Evolutionary conservation across 768 basidiomycete species (phyloP).

Genomic region (Pleurotus citrinopileatus): DNA sequence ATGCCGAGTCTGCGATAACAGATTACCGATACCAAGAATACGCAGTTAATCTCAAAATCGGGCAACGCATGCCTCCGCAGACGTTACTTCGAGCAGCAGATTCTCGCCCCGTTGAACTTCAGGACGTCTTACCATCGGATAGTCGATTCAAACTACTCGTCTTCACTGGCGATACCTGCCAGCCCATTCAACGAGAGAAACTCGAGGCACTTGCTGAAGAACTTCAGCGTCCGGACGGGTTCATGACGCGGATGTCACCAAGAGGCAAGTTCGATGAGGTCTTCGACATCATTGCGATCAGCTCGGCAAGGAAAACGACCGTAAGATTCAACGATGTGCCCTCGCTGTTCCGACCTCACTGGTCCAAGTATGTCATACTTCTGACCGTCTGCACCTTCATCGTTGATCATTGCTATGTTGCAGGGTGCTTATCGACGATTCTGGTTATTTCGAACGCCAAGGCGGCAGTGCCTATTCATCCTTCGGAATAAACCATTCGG

Average conservation of each 20-base stretch:
- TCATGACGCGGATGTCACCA: constrained; percentile 29
- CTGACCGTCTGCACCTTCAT: not conserved
- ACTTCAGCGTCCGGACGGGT: constrained; percentile 21
- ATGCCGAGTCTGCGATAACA: constrained; percentile 44
- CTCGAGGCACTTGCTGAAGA: constrained; percentile 29
- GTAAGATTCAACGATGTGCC: constrained; percentile 48
- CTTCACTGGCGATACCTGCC: constrained; percentile 45
- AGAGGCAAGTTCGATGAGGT: constrained; percentile 27
- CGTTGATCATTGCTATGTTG: not conserved
- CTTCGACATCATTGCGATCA: constrained; percentile 43
- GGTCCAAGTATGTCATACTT: constrained; percentile 52
- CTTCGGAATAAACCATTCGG: constrained; percentile 48
- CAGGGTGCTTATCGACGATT: constrained; percentile 63
- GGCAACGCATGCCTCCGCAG: constrained; percentile 52
- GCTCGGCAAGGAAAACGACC: constrained; percentile 31
- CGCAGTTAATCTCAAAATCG: constrained; percentile 42
- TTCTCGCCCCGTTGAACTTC: constrained; percentile 46
- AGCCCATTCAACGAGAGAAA: constrained; percentile 24
- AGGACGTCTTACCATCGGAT: constrained; percentile 50
- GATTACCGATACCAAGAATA: constrained; percentile 30
- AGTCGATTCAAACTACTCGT: constrained; percentile 53
- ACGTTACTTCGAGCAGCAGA: constrained; percentile 50
- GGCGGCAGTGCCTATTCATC: constrained; percentile 56
- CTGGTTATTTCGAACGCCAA: constrained; percentile 34
- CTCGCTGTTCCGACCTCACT: constrained; percentile 45